These are phyloP conservation scores for Tympanopsis confertula DNA, from an alignment of 2,329 filamentous ascomycete genomes.

Conservation along the genomic window DNA sequence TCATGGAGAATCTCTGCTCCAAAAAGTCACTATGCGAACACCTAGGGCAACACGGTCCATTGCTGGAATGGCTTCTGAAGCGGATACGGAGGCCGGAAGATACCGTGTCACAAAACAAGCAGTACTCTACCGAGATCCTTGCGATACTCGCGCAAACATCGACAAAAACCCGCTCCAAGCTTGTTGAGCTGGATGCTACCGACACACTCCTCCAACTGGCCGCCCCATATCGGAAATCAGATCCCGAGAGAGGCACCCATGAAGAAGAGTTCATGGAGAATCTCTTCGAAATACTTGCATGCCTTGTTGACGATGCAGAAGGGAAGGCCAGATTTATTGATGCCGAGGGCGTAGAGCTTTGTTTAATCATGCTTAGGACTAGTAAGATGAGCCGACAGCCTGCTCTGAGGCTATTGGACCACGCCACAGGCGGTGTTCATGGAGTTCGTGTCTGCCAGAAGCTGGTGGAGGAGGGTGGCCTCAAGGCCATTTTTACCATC, in stretches of 20 bases:
- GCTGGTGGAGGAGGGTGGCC: constrained; percentile 70
- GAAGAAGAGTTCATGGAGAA: constrained; percentile 96
- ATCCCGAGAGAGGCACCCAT: constrained; percentile 73
- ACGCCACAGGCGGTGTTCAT: constrained; percentile 53
- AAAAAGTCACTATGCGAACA: constrained; percentile 55
- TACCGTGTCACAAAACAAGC: constrained; percentile 75
- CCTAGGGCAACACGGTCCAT: constrained; percentile 55
- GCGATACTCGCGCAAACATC: constrained; percentile 79
- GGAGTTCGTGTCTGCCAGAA: constrained; percentile 56
- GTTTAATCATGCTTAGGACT: constrained; percentile 82
- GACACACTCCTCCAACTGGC: constrained; percentile 74
- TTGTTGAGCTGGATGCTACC: constrained; percentile 59
- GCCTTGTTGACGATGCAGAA: constrained; percentile 60
- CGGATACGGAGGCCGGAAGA: constrained; percentile 49
- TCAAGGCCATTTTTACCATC: constrained; percentile 75
- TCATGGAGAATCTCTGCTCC: constrained; percentile 79
- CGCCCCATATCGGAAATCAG: constrained; percentile 71
- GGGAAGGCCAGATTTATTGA: constrained; percentile 77
- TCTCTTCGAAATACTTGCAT: constrained; percentile 78
- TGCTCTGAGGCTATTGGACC: constrained; percentile 72
- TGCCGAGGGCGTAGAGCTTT: constrained; percentile 84
- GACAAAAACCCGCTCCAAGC: constrained; percentile 45
- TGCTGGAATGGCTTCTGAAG: constrained; percentile 68
- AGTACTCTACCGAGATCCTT: constrained; percentile 84
- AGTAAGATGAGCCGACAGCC: constrained; percentile 72